phyloP scores from a whole-genome alignment of 208 protist species.

The Leptomonas pyrrhocoris region DNA sequence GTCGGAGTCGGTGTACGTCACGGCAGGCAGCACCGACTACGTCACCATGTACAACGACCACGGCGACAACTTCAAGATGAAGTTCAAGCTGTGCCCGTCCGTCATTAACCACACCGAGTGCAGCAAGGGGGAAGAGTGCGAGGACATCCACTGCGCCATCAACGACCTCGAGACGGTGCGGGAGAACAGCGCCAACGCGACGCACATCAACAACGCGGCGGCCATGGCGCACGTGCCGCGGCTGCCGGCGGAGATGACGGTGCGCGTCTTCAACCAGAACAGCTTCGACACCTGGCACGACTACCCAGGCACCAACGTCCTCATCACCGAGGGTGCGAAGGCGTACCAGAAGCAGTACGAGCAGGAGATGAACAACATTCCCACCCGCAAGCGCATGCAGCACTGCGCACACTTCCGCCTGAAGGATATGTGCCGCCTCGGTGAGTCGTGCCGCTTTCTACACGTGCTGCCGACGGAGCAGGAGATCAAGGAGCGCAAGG shows the following conservation, averaged over 20 bases:
- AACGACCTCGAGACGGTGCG: conserved; percentile 44
- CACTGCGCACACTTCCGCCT: conserved; percentile 89
- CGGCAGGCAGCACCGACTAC: conserved; percentile 67
- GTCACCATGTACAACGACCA: conserved; percentile 84
- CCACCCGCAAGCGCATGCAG: conserved; percentile 79
- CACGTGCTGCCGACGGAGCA: conserved; percentile 69
- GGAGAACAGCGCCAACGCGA: conserved; percentile 48
- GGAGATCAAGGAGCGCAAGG: conserved; percentile 36
- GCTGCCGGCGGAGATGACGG: conserved; percentile 62
- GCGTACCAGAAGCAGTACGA: conserved; percentile 68
- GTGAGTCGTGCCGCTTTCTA: conserved; percentile 76
- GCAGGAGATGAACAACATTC: conserved; percentile 51
- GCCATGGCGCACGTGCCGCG: conserved; percentile 52
- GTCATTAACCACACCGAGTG: conserved; percentile 27
- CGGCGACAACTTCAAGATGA: conserved; percentile 84
- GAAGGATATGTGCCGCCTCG: conserved; percentile 83
- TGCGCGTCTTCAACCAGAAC: conserved; percentile 87
- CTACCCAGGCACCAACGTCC: conserved; percentile 67
- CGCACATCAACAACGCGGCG: conserved; percentile 69
- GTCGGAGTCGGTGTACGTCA: conserved; percentile 64
- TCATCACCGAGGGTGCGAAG: conserved; percentile 73
- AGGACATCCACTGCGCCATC: conserved; percentile 63
- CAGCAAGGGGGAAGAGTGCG: conserved; percentile 33
- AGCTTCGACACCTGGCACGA: conserved; percentile 66
- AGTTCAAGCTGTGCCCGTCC: conserved; percentile 70